A percentile compares a stretch with the other conserved stretches of the same genome.
phyloP scores from a whole-genome alignment of 176 grass and related monocot genomes.

The Pharus latifolius region DNA sequence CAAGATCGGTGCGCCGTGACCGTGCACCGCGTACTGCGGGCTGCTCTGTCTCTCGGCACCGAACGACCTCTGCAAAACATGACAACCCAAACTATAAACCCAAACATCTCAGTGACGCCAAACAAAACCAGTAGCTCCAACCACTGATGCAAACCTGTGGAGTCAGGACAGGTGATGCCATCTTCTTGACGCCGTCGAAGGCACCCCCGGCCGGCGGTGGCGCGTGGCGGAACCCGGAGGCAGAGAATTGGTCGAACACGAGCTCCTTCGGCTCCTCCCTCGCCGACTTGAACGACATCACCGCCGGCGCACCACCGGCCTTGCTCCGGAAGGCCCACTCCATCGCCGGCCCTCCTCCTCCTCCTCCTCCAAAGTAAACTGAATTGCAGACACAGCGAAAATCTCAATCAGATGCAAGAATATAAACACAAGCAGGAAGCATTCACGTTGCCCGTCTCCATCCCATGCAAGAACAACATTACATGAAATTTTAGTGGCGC shows the following conservation, averaged over 20 bases:
- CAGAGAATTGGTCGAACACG: slow-evolving; percentile 24
- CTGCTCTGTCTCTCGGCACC: slow-evolving; percentile 11
- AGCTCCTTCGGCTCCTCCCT: slow-evolving; percentile 26
- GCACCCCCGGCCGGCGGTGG: neutral
- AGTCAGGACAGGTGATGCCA: slow-evolving; percentile 12
- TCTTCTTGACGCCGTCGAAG: slow-evolving; percentile 20
- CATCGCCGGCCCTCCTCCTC: slow-evolving; percentile 24
- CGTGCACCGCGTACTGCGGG: slow-evolving; percentile 13
- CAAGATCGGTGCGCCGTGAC: neutral
- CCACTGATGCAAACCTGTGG: slow-evolving; percentile 30
- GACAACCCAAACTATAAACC: neutral
- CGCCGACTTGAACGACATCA: slow-evolving; percentile 53
- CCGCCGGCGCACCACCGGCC: slow-evolving; percentile 24
- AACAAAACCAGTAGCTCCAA: neutral
- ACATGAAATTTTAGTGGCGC: slow-evolving; percentile 14
- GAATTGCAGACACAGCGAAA: slow-evolving; percentile 13
- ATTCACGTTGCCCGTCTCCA: neutral
- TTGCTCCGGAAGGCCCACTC: slow-evolving; percentile 65
- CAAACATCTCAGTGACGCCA: neutral
- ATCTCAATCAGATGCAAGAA: neutral
- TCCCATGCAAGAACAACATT: neutral
- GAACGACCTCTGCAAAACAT: slow-evolving; percentile 29
- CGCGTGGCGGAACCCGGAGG: slow-evolving; percentile 27
- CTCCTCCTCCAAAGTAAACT: slow-evolving; percentile 44
- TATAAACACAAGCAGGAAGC: neutral